Evolutionary conservation across 768 basidiomycete species (phyloP), one percentile per base, ranked within the genome.

Genomic region (Trametes punicea): DNA sequence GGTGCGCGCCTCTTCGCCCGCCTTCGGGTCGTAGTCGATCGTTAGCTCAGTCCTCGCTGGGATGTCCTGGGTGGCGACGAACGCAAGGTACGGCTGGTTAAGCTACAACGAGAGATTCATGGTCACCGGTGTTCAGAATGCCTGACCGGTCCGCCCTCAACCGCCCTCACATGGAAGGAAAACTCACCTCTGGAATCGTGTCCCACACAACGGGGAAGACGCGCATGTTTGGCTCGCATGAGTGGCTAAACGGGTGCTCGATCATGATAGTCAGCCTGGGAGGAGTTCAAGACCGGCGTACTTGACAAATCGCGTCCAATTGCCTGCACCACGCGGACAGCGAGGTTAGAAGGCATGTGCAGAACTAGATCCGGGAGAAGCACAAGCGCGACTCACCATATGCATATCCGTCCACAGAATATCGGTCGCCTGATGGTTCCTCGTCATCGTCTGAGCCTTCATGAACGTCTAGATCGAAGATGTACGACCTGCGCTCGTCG

Each of bases 221-320:
- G 0, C 63, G 60, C 55, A 84, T 65, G 59, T 86, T 87, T 5
- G 87, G 85, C 13, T 72, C 65, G 60, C 87, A 88, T 0, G 85
- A 87, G 63, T 89, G 87, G 61, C 87, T 88, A 61, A n/a, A 55
- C 18, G 9, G n/a, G 20, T 16, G 5, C 33, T 18, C 61, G 42
- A 60, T 64, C 33, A 57, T n/a, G n/a, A n/a, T n/a, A n/a, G n/a
- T 21, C 15, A 41, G 41, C 41, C 46, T 21, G 21, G 10, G 20
- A 9, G 52, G 18, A 26, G 20, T n/a, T 15, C 25, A 36, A 30
- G 13, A 31, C 23, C 30, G 10, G 67, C 83, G 56, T 60, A 86
- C 87, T 88, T 89, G 29, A 88, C 73, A 58, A 88, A 89, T 4
- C 86, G 77, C 7, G 85, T 84, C 87, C 87, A 89, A 61, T 88